Base-by-base conservation (phyloP, 2,329 filamentous ascomycete genomes). In the Botrytis medusae region DNA sequence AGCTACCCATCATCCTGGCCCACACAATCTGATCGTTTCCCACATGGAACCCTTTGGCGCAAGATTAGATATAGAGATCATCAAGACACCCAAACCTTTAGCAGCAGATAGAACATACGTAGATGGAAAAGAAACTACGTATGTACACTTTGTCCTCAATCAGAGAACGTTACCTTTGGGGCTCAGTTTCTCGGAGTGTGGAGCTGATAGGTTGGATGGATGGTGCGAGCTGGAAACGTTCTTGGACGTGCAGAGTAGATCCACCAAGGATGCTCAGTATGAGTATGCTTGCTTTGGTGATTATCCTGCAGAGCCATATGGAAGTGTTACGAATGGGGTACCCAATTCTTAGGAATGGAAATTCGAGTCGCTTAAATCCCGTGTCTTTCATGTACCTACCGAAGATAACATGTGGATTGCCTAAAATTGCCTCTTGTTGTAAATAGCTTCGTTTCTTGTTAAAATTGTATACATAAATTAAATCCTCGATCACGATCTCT, bases 211-310 rank as follows among this genome's bases (percentile, higher is more conserved):
- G 7, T 87, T 90, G 61, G 92, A 94, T 80, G 92, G 92, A 0
- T 94, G 92, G 92, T 94, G 92, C 79, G 91, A 94, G 79, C 81
- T 94, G 67, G 85, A 86, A 4, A 90, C 90, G 0, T 94, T 94
- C 78, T 78, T 94, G 61, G 81, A 87, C 74, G 84, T 90, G 8
- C 89, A 92, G 82, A 84, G 89, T 74, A 83, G 83, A 74, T 90
- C 90, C 85, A 81, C 88, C 51, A 84, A 83, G 29, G 82, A 85
- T 75, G 90, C 91, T 5, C 82, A 87, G 77, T 94, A 87, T 78
- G 87, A 92, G 25, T 86, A 88, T 78, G 87, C 90, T 54, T 95
- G 92, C 79, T 90, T 89, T 80, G 91, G 88, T 0, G 84, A 91
- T 4, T 89, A 87, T 76, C 80, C 83, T 8, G 77, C 81, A 22